Conservation (phyloP, 495 filamentous ascomycete species). For the Aspergillus leporis region DNA sequence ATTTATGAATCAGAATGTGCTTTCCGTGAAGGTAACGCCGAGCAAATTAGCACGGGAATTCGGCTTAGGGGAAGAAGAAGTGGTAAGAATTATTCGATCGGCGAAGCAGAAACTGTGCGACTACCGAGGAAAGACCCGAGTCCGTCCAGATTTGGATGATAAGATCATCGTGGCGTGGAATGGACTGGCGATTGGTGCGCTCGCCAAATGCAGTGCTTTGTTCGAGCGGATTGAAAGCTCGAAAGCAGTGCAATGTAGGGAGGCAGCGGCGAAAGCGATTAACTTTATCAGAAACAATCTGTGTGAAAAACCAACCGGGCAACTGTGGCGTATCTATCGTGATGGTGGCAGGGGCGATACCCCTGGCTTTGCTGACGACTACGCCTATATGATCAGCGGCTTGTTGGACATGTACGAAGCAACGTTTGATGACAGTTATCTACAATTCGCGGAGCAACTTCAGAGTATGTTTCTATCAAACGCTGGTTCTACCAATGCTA, state of each 20-base stretch:
- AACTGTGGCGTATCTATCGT: constrained; percentile 74
- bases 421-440: constrained; percentile 76
- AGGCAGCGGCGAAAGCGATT: constrained; percentile 67
- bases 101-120: constrained; percentile 70
- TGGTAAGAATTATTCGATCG: constrained; percentile 65
- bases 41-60: constrained; percentile 74
- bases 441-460: constrained; percentile 80
- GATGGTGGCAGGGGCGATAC: constrained; percentile 67
- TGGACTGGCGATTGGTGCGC: constrained; percentile 81
- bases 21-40: constrained; percentile 60
- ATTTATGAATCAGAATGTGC: constrained; percentile 75
- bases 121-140: constrained; percentile 73
- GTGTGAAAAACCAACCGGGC: constrained; percentile 62
- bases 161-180: constrained; percentile 90
- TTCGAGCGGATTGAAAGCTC: constrained; percentile 60
- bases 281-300: constrained; percentile 77
- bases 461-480: constrained; percentile 57
- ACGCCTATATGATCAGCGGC: constrained; percentile 84
- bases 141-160: constrained; percentile 81
- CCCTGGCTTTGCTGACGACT: constrained; percentile 88
- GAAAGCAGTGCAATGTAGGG: constrained; percentile 58
- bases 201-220: constrained; percentile 71
- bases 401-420: constrained; percentile 86
- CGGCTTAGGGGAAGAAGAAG: constrained; percentile 71
- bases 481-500: constrained; percentile 14